Percentiles rank a stretch among this genome's conserved stretches.
phyloP scores from a whole-genome alignment of 176 grass and related monocot genomes.

The maize (Zea mays) region DNA sequence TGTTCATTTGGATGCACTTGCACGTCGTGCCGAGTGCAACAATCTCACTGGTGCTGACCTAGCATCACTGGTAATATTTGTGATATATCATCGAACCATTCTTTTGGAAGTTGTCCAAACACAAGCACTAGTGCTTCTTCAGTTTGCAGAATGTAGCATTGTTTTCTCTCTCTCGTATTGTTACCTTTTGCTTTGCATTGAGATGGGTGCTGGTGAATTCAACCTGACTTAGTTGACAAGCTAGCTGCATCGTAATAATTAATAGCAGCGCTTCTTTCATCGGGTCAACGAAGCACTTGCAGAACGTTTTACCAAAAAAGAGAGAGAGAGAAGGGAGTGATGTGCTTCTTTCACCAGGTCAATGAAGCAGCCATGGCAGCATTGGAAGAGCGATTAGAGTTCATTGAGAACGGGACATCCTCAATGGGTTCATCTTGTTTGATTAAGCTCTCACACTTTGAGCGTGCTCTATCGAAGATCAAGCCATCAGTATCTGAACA shows the following conservation, averaged over 20 bases:
- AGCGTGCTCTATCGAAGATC: slow-evolving; percentile 57
- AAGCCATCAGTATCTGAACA: slow-evolving; percentile 73
- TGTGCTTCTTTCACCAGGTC: slow-evolving; percentile 50
- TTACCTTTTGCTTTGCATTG: too few relatives aligned
- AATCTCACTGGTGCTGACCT: too few relatives aligned
- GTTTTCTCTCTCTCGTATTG: too few relatives aligned
- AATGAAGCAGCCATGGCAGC: slow-evolving; percentile 84
- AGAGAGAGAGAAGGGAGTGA: too few relatives aligned
- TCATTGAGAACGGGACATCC: slow-evolving; percentile 38
- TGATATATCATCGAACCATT: neutral
- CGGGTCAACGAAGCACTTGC: too few relatives aligned
- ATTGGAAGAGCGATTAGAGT: slow-evolving; percentile 57
- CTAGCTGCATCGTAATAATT: neutral
- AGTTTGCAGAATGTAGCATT: neutral
- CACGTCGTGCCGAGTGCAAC: too few relatives aligned
- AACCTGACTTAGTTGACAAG: neutral
- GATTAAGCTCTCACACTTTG: slow-evolving; percentile 65
- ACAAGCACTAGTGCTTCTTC: neutral
- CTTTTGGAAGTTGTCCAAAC: neutral
- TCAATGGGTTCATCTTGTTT: slow-evolving; percentile 37
- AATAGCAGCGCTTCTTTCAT: too few relatives aligned
- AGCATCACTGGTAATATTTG: too few relatives aligned
- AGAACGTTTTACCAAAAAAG: too few relatives aligned
- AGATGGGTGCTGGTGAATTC: too few relatives aligned
- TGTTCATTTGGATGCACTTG: too few relatives aligned